Evolutionary conservation across 176 grass and related monocot genomes (phyloP), one percentile per base, ranked within the genome.

Genomic region (Metroxylon sagu): DNA sequence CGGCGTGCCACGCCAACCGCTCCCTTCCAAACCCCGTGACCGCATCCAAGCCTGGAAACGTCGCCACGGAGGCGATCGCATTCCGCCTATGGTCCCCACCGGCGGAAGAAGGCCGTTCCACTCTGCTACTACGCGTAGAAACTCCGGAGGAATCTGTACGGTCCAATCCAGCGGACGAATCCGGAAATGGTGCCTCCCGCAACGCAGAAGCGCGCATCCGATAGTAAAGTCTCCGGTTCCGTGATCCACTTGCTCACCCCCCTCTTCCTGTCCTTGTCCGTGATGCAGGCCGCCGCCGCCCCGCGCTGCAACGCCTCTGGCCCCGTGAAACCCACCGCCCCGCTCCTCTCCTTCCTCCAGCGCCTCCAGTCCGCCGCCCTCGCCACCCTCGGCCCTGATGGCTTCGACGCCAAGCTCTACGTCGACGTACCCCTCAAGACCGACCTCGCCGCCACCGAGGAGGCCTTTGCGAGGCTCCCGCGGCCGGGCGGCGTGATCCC

Each of bases 391-490:
- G 87, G 84, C 14, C 56, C 70, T 7, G 14, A 0, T 52, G 76
- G 56, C 62, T 98, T 98, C 88, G 93, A 98, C 67, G 79, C 88
- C 48, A 98, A 98, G 70, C 61, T 72, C 29, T 98, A 92, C 79
- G 88, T 98, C 49, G 93, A 92, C 64, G 79, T 98, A 39, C 88
- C 93, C 62, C 81, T 98, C 60, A 64, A 78, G 25, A 50, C 65
- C 53, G 64, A 76, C 62, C 73, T 50, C 25, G 15, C 66, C 76
- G 64, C 54, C 14, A 74, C 76, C 59, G 74, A 31, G 8, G 60
- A 61, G 39, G 85, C 82, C 17, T 85, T 95, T 2, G 18, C 66
- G 10, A 39, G 67, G 52, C 81, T 83, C 18, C 21, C 67, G 16
- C 59, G 28, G 3, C 27, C 55, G 29, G 59, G 6, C 43, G 69